Conservation (phyloP, 495 filamentous ascomycete genomes). For the Aspergillus sclerotioniger region DNA sequence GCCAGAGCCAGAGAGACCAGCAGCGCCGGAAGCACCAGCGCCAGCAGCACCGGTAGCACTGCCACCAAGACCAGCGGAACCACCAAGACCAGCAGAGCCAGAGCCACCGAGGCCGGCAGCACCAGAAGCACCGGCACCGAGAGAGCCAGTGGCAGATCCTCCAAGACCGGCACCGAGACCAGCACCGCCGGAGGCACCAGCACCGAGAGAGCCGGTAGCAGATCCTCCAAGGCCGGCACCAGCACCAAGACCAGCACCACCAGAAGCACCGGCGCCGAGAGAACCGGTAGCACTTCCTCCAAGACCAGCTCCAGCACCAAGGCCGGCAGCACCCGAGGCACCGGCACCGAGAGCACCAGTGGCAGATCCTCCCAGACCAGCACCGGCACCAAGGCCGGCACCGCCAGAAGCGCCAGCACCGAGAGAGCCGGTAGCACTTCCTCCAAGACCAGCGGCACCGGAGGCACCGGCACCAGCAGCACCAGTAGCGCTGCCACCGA, state of each 20-base stretch:
- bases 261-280: neutral
- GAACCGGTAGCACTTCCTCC: neutral
- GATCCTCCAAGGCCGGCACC: neutral
- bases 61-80: neutral
- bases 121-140: neutral
- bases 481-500: constrained; percentile 1
- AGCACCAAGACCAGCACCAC: constrained; percentile 2
- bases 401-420: neutral
- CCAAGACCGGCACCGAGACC: constrained; percentile 5
- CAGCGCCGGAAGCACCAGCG: neutral
- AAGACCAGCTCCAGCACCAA: neutral
- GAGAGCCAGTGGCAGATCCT: neutral
- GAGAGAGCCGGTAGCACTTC: neutral
- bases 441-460: neutral
- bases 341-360: neutral
- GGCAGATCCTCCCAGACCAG: constrained; percentile 2
- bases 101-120: neutral
- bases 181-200: neutral
- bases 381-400: neutral
- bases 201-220: neutral
- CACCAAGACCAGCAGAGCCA: neutral
- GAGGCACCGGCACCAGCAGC: neutral
- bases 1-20: neutral
- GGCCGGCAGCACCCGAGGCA: neutral
- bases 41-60: neutral